Percentiles rank a stretch among this genome's conserved stretches.
phyloP scores from a whole-genome alignment of 2,329 filamentous ascomycete genomes.

The Penicillium sp. region DNA sequence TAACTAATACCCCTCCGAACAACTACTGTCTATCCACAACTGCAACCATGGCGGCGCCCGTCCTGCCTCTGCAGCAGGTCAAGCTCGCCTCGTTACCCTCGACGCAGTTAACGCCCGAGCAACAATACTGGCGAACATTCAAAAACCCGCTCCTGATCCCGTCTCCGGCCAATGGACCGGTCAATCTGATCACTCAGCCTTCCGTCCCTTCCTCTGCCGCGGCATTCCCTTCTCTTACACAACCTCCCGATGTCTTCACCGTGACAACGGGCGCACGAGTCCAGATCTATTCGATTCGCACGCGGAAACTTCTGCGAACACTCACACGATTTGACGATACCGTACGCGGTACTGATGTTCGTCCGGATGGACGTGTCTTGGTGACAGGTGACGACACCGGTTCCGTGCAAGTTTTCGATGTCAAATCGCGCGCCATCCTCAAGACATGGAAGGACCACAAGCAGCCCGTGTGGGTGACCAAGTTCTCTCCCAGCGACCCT shows the following conservation, averaged over 20 bases:
- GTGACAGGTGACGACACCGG: conserved; percentile 90
- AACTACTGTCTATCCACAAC: background rate
- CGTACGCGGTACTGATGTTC: conserved; percentile 83
- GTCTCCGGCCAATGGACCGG: conserved; percentile 82
- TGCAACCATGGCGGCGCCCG: conserved; percentile 75
- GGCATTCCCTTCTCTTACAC: conserved; percentile 45
- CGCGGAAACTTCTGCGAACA: conserved; percentile 87
- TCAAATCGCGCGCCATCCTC: conserved; percentile 82
- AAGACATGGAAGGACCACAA: conserved; percentile 95
- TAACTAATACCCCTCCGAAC: conserved; percentile 1
- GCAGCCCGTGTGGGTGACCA: conserved; percentile 88
- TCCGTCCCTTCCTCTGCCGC: conserved; percentile 47
- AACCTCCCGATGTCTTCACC: conserved; percentile 66
- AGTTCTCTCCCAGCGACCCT: conserved; percentile 85
- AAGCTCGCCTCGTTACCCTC: conserved; percentile 81
- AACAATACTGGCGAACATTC: conserved; percentile 95
- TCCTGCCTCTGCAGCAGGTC: conserved; percentile 74
- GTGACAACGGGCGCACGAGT: conserved; percentile 93
- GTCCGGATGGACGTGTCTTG: conserved; percentile 82
- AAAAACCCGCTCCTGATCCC: conserved; percentile 87
- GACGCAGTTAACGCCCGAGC: conserved; percentile 77
- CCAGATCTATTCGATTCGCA: conserved; percentile 90
- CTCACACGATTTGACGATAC: conserved; percentile 92
- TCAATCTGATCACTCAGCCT: conserved; percentile 85
- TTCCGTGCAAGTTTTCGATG: conserved; percentile 91